Evolutionary conservation across 2,329 filamentous ascomycete species (phyloP), one percentile per base, ranked within the genome.

Genomic region (Nigrospora sphaerica): DNA sequence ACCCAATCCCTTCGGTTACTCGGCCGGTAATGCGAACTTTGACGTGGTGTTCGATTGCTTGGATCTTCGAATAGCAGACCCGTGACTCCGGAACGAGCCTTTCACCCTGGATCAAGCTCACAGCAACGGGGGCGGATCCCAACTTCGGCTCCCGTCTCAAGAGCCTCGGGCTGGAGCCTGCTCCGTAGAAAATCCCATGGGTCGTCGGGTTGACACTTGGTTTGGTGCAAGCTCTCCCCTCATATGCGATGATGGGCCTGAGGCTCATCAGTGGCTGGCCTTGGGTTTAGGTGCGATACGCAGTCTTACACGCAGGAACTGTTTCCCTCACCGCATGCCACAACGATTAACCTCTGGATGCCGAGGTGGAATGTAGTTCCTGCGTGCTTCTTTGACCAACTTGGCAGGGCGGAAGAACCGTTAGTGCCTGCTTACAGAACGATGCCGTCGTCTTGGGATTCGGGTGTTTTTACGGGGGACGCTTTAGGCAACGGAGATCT

Each of bases 31-130:
- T 79, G 52, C 73, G 68, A n/a, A 81, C 74, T 39, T 67, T 71
- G 53, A 73, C 63, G 53, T 81, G 81, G 61, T 81, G 78, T 57
- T 80, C 75, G 23, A 81, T 66, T 3, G 75, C 77, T 28, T 71
- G 66, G 6, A 76, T 62, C 51, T 80, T 80, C 6, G 74, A 72
- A 57, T 80, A 81, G 60, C 81, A 79, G 52, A 80, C 69, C 6
- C 78, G 71, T 12, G 78, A 81, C 49, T 75, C 70, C 31, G 53
- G 65, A 12, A 65, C 64, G 9, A 81, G 64, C 45, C 61, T 69
- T 49, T 80, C 74, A 32, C 64, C 66, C 13, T 44, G 64, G 17
- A 58, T 63, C 17, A 79, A 68, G 1, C 66, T 58, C 37, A 77
- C 65, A 31, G 61, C 62, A 32, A 80, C 66, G 0, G 77, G 69